These are phyloP conservation scores for Beta corolliflora DNA, from an alignment of 179 eudicot species.

Conservation along the genomic window DNA sequence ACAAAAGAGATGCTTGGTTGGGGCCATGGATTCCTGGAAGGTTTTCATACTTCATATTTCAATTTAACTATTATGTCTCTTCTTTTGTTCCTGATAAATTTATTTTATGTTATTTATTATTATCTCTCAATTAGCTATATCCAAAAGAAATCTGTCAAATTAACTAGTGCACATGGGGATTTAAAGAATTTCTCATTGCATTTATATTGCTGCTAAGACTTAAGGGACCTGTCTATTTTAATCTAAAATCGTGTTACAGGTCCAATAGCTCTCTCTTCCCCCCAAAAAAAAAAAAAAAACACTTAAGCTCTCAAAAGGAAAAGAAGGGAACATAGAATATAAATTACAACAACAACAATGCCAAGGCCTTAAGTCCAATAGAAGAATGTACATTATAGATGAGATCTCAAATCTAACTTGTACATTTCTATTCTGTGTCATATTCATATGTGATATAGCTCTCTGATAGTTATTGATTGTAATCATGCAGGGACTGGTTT, in stretches of 20 bases:
- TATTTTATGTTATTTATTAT: neutral
- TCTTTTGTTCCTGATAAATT: neutral
- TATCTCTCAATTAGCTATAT: neutral
- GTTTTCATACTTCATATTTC: slow-evolving; percentile 36
- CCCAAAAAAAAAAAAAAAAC: too few species aligned
- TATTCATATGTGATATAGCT: neutral
- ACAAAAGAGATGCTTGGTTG: slow-evolving; percentile 97
- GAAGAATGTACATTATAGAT: too few species aligned
- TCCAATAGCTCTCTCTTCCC: neutral
- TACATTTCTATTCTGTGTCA: neutral
- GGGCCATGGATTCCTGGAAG: slow-evolving; percentile 99
- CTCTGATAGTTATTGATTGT: slow-evolving; percentile 27
- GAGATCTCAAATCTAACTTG: neutral
- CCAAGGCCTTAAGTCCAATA: too few species aligned
- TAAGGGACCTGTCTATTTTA: neutral
- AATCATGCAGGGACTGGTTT: slow-evolving; percentile 82
- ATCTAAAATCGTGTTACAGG: neutral
- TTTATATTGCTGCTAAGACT: neutral
- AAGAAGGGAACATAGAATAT: too few species aligned
- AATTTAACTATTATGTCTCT: neutral
- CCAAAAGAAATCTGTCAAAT: neutral
- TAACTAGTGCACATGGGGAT: neutral
- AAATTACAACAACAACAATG: too few species aligned
- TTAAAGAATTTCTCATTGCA: neutral
- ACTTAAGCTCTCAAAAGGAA: too few species aligned